Evolutionary conservation across 1,139 yeast species (phyloP), one percentile per base, ranked within the genome.

Genomic region (Debaryomyces sp.): DNA sequence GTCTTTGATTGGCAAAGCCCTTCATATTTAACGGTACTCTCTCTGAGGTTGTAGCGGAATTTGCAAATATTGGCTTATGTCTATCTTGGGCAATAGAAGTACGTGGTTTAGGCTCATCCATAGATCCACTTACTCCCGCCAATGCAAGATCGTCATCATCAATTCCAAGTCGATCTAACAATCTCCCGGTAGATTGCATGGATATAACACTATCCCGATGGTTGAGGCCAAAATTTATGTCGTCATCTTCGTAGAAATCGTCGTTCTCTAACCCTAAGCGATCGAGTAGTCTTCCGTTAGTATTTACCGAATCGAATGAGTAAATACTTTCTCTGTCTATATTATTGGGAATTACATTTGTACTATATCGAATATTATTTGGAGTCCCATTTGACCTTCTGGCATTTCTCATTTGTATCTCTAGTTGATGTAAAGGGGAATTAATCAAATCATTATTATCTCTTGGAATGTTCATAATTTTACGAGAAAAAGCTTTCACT

Each of bases 251-350:
- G 12, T 54, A 57, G 5, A 56, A 52, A 43, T 61, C 67, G 29
- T 58, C 66, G 33, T 56, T 56, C 29, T 65, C 71, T n/a, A 68
- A 51, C 18, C 62, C 80, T 44, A 75, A 60, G 9, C 79, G 64
- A 51, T 76, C 80, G 17, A 76, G 59, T 30, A 76, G 61, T 41
- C 79, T 56, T 6, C 78, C 79, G 51, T 62, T 71, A 30, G 80
- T 75, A 47, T 75, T 67, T 7, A 75, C 77, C 3, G 79, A 74
- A 43, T 75, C 80, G 50, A 75, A 76, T 9, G 79, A 73, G 55
- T 73, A 75, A 17, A 76, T 57, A 49, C 76, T 71, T 32, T 63
- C 71, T 39, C 64, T 51, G 49, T 71, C 77, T 17, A 47, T 30
- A 22, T 27, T 34, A 39, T 18, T 26, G 2, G 40, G 17, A 13